Conservation (phyloP, 129 eudicot genomes). For the Escallonia herrerae region DNA sequence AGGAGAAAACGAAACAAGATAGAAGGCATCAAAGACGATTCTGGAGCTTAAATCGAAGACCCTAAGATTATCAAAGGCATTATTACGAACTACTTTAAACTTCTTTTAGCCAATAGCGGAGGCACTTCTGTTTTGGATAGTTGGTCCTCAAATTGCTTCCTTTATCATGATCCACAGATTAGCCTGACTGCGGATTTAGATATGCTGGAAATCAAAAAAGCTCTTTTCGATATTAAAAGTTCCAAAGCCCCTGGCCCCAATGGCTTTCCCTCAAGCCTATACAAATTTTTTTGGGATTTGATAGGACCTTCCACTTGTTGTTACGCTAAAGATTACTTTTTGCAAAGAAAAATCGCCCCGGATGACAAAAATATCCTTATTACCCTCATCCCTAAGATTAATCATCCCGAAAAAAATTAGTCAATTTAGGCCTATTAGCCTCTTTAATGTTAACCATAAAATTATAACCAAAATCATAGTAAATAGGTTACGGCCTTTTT, state of each 20-base stretch:
- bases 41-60: neutral
- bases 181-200: neutral
- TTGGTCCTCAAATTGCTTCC: neutral
- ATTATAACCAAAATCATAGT: too few relatives aligned
- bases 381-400: too few relatives aligned
- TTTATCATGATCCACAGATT: neutral
- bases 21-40: neutral
- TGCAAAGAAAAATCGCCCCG: neutral
- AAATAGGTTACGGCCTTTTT: neutral
- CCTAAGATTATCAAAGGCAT: neutral
- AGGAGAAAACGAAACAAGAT: neutral
- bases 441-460: neutral
- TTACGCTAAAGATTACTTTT: neutral
- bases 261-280: neutral
- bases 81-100: too few relatives aligned
- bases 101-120: neutral
- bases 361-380: neutral
- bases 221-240: neutral
- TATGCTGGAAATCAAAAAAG: neutral
- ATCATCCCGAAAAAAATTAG: too few relatives aligned
- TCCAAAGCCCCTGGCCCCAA: conserved; percentile 1
- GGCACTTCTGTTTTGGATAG: neutral
- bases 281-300: neutral
- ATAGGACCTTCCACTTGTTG: neutral
- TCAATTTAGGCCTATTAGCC: neutral